Evolutionary conservation across 164 flowering plant species (phyloP).

Genomic region (Piper longum): DNA sequence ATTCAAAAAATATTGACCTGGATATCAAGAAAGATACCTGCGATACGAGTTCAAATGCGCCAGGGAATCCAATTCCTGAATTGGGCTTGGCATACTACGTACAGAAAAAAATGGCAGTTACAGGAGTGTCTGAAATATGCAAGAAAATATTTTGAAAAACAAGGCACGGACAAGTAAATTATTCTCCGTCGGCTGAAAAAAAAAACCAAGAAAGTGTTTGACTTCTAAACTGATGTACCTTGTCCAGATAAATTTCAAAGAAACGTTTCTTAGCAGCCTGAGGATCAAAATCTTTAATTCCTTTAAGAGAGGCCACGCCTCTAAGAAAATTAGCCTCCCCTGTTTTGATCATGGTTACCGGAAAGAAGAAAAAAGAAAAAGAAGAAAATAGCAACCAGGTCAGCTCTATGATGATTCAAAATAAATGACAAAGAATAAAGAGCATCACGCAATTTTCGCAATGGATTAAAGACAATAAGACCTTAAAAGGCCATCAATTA

Average conservation of each 20-base stretch:
- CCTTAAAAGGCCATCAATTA: too few relatives aligned
- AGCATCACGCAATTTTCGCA: not conserved
- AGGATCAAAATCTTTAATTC: constrained; percentile 51
- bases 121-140: not conserved
- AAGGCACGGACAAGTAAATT: too few relatives aligned
- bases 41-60: constrained; percentile 78
- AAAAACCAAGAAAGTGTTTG: not conserved
- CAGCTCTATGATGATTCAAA: not conserved
- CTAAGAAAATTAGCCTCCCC: constrained; percentile 97
- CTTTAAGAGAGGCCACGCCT: constrained; percentile 86
- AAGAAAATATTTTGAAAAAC: not conserved
- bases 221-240: constrained; percentile 27
- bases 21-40: constrained; percentile 22
- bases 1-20: not conserved
- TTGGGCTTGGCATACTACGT: constrained; percentile 83
- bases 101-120: not conserved
- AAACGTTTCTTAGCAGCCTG: constrained; percentile 78
- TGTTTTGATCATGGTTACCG: constrained; percentile 9
- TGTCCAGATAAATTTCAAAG: constrained; percentile 80
- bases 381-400: not conserved
- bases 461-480: too few relatives aligned
- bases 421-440: not conserved
- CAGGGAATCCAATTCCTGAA: constrained; percentile 95
- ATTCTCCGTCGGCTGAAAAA: not conserved
- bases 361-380: not conserved